Percentiles rank a stretch among this genome's conserved stretches.
Evolutionary conservation across 805 yeast genomes (phyloP).

Genomic region (Allodekkera sacchari): DNA sequence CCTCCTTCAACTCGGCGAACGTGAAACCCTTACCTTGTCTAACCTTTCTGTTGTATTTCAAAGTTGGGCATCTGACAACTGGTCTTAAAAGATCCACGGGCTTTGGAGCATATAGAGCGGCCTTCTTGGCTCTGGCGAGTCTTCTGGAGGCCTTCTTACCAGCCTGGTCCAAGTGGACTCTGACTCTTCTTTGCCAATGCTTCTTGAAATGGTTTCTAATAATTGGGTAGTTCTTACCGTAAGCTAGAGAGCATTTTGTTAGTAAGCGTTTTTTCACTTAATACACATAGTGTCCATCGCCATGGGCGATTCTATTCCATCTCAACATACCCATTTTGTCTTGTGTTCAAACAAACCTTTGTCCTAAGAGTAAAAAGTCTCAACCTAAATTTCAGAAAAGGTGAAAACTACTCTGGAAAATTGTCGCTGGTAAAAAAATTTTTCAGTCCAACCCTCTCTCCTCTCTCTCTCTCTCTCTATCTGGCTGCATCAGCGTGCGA

Average conservation of each 20-base stretch:
- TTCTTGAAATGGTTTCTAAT: constrained; percentile 99
- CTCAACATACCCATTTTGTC: constrained; percentile 34
- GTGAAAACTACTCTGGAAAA: too few relatives aligned
- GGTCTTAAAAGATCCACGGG: constrained; percentile 97
- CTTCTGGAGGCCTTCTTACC: constrained; percentile 98
- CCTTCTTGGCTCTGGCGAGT: constrained; percentile 86
- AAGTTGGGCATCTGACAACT: constrained; percentile 96
- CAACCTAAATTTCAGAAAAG: neutral
- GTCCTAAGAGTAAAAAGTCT: neutral
- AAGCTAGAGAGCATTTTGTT: constrained; percentile 51
- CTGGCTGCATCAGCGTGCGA: too few relatives aligned
- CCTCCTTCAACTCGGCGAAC: constrained; percentile 96
- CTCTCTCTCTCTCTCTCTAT: too few relatives aligned
- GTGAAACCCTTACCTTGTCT: constrained; percentile 99
- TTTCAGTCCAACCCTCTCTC: too few relatives aligned
- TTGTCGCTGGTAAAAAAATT: too few relatives aligned
- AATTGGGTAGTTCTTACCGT: constrained; percentile 97
- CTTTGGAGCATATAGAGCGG: constrained; percentile 94
- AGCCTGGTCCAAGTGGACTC: constrained; percentile 99
- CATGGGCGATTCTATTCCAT: constrained; percentile 1
- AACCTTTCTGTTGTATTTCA: constrained; percentile 98
- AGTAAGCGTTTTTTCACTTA: neutral
- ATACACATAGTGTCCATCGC: neutral
- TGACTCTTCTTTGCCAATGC: constrained; percentile 99
- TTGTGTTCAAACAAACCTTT: constrained; percentile 3